Conservation (phyloP, 2,329 filamentous ascomycete species). For the Aspergillus pseudotamarii region DNA sequence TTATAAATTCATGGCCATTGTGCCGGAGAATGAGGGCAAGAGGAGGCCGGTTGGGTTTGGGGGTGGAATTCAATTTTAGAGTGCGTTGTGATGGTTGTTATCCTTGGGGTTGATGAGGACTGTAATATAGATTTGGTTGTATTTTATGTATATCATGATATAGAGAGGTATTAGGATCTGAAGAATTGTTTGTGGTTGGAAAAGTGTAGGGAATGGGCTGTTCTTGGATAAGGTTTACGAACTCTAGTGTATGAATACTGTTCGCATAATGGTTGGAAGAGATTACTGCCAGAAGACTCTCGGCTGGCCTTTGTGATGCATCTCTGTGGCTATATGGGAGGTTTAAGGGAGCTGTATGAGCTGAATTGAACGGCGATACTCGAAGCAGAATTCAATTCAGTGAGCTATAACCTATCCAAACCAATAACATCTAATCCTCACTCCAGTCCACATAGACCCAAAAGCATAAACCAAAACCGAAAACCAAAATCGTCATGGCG, state of each 20-base stretch:
- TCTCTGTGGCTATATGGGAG: neutral
- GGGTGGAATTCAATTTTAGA: conserved; percentile 54
- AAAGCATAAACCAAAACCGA: neutral
- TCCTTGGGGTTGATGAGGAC: neutral
- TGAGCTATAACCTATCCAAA: neutral
- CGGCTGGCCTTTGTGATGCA: neutral
- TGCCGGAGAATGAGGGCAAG: conserved; percentile 75
- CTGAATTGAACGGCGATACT: neutral
- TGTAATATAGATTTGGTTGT: neutral
- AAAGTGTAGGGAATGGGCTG: neutral
- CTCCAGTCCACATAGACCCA: neutral
- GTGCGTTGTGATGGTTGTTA: neutral
- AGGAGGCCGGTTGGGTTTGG: conserved; percentile 90
- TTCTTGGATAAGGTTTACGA: neutral
- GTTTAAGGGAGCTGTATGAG: too few relatives aligned
- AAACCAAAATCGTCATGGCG: neutral
- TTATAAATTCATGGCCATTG: conserved; percentile 89
- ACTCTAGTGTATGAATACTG: neutral
- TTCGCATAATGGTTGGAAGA: neutral
- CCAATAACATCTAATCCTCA: neutral
- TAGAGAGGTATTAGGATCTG: neutral
- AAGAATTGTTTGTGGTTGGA: neutral
- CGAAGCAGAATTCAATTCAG: neutral
- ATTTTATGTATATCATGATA: neutral
- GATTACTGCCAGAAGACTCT: neutral